phyloP scores from a whole-genome alignment of 768 basidiomycete species.

The Scleroderma bovista region DNA sequence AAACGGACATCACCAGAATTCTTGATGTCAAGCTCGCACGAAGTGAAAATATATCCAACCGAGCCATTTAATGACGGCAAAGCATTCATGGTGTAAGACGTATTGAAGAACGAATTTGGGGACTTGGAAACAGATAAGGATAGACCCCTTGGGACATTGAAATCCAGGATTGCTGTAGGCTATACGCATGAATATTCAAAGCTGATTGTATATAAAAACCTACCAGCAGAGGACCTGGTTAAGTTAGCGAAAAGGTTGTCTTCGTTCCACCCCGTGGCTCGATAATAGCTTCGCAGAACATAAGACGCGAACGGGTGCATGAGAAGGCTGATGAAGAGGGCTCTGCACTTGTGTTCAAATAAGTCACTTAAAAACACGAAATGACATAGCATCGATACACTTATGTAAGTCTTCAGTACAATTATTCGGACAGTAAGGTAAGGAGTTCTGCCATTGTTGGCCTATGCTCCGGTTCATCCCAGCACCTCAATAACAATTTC shows the following conservation, averaged over 20 bases:
- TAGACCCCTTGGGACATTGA: constrained; percentile 75
- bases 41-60: constrained; percentile 89
- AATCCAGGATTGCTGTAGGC: constrained; percentile 93
- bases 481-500: constrained; percentile 39
- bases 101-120: constrained; percentile 84
- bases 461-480: constrained; percentile 34
- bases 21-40: constrained; percentile 72
- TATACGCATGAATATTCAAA: constrained; percentile 5
- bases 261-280: constrained; percentile 94
- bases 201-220: constrained; percentile 13
- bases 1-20: constrained; percentile 68
- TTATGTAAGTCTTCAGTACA: too few relatives aligned
- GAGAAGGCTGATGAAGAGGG: not conserved
- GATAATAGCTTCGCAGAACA: constrained; percentile 85
- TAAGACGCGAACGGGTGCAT: constrained; percentile 90
- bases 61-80: constrained; percentile 91
- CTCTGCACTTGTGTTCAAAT: too few relatives aligned
- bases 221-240: constrained; percentile 85
- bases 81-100: constrained; percentile 88
- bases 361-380: too few relatives aligned
- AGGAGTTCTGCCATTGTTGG: constrained; percentile 37
- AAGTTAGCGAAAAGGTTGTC: constrained; percentile 90
- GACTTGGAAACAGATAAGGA: constrained; percentile 82
- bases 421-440: constrained; percentile 7
- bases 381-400: too few relatives aligned